Evolutionary conservation across 2,329 filamentous ascomycete genomes (phyloP).

Genomic region (Trichophyton rubrum): DNA sequence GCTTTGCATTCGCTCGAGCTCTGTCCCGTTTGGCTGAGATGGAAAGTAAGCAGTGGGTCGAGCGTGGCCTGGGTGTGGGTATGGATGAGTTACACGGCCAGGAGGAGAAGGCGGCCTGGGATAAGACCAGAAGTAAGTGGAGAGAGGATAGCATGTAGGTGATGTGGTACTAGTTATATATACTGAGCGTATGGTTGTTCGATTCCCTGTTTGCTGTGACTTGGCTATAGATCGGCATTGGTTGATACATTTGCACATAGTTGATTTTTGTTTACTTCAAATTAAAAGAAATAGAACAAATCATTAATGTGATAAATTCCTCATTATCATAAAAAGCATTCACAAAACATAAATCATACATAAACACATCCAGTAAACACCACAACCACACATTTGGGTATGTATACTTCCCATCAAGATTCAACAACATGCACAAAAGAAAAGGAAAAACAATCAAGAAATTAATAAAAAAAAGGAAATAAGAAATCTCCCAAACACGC

Average conservation of each 20-base stretch:
- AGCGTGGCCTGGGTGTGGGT: constrained; percentile 51
- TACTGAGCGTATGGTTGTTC: neutral
- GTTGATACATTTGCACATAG: neutral
- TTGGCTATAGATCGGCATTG: neutral
- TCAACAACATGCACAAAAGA: neutral
- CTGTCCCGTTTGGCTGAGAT: constrained; percentile 78
- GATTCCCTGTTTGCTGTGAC: neutral
- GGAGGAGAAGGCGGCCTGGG: constrained; percentile 37
- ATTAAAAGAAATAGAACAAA: neutral
- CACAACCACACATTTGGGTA: neutral
- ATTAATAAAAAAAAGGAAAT: neutral
- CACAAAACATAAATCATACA: neutral
- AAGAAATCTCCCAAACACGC: neutral
- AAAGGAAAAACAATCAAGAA: neutral
- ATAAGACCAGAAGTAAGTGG: constrained; percentile 38
- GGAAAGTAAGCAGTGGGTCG: constrained; percentile 91
- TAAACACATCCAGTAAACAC: constrained; percentile 1
- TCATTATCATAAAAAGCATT: neutral
- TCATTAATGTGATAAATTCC: neutral
- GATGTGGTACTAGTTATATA: neutral
- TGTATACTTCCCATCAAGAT: neutral
- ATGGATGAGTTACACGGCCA: constrained; percentile 33
- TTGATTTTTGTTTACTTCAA: no score
- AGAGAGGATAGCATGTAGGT: constrained; percentile 37
- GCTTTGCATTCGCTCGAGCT: constrained; percentile 88